A percentile compares a stretch with the other conserved stretches of the same genome.
Evolutionary conservation across 164 flowering plant genomes (phyloP).

Genomic region (Sextonia rubra): DNA sequence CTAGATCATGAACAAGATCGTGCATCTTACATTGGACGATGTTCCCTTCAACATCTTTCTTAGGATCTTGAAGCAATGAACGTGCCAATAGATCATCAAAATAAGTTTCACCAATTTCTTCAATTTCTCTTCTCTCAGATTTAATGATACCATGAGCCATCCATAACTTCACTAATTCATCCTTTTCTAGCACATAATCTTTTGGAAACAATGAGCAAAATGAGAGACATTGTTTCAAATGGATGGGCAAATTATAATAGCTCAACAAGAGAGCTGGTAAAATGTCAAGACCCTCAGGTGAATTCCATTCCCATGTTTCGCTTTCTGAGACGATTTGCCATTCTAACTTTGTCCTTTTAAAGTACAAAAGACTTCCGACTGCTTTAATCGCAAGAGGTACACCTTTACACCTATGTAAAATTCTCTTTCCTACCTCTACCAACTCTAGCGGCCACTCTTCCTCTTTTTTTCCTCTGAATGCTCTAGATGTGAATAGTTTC

Average conservation of each 20-base stretch:
- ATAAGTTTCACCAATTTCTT: constrained; percentile 12
- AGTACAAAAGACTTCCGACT: constrained; percentile 11
- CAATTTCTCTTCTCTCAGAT: constrained; percentile 6
- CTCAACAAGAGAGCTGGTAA: constrained; percentile 15
- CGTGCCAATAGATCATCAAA: constrained; percentile 11
- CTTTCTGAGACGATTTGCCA: constrained; percentile 12
- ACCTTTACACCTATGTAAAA: constrained; percentile 19
- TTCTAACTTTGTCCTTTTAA: neutral
- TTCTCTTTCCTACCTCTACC: constrained; percentile 1
- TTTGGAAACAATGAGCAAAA: constrained; percentile 25
- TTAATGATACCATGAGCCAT: constrained; percentile 16
- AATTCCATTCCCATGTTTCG: constrained; percentile 16
- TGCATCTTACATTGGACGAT: constrained; percentile 1
- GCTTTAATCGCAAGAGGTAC: constrained; percentile 14
- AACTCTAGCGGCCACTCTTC: neutral
- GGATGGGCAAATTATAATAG: constrained; percentile 15
- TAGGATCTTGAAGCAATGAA: constrained; percentile 8
- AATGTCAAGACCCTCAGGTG: neutral
- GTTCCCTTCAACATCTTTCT: neutral
- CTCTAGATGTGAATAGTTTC: constrained; percentile 2
- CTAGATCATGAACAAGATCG: constrained; percentile 10
- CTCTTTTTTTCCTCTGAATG: neutral
- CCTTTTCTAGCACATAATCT: constrained; percentile 7
- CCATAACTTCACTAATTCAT: constrained; percentile 18
- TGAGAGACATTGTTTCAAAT: constrained; percentile 18